These are phyloP conservation scores for Cordyceps tenuipes DNA, from an alignment of 2,329 filamentous ascomycete species.

Conservation along the genomic window DNA sequence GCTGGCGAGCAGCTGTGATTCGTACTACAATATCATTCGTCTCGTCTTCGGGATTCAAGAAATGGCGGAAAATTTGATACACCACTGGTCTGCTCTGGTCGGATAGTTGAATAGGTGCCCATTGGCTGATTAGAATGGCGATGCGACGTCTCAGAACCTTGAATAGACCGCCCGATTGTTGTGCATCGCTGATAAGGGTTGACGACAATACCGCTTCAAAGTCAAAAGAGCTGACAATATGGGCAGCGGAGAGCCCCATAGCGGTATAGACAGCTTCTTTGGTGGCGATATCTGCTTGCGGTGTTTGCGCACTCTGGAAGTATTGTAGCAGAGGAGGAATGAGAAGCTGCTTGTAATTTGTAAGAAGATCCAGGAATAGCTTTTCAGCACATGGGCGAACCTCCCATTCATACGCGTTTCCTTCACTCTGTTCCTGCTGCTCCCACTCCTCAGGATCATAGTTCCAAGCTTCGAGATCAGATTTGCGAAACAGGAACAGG, in stretches of 20 bases:
- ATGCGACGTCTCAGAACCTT: conserved; percentile 82
- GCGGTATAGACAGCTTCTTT: conserved; percentile 95
- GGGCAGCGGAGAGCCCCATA: conserved; percentile 74
- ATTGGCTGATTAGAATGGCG: conserved; percentile 81
- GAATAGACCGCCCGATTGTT: conserved; percentile 52
- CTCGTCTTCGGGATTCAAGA: conserved; percentile 68
- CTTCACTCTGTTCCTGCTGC: conserved; percentile 73
- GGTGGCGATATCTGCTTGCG: conserved; percentile 59
- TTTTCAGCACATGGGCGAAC: conserved; percentile 89
- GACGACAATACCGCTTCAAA: conserved; percentile 73
- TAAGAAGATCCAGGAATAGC: conserved; percentile 83
- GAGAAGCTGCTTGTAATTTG: conserved; percentile 77
- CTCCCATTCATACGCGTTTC: conserved; percentile 85
- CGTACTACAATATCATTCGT: conserved; percentile 87
- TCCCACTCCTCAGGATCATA: conserved; percentile 96
- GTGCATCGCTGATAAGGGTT: conserved; percentile 71
- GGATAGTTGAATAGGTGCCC: conserved; percentile 72
- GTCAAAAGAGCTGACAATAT: conserved; percentile 65
- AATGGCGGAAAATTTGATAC: conserved; percentile 82
- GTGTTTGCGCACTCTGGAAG: conserved; percentile 68
- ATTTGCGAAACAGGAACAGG: conserved; percentile 78
- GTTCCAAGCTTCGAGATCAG: conserved; percentile 86
- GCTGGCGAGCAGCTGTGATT: conserved; percentile 79
- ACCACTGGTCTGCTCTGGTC: conserved; percentile 61
- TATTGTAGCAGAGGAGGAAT: conserved; percentile 72